phyloP scores from a whole-genome alignment of 148 eudicot genomes.

The Vaccinium myrtillus region DNA sequence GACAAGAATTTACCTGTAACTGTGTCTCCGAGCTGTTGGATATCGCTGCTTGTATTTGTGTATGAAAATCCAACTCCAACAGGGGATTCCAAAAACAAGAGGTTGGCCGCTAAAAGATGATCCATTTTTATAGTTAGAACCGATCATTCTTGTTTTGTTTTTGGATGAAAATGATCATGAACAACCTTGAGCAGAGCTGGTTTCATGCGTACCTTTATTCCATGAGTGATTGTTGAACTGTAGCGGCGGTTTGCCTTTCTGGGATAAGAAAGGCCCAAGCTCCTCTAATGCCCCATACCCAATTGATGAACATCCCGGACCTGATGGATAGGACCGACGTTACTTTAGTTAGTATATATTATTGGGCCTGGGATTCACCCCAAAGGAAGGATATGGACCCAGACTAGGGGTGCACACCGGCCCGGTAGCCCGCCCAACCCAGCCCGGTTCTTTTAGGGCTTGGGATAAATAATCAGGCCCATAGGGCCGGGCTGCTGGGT shows the following conservation, averaged over 20 bases:
- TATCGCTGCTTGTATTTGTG: slow-evolving; percentile 67
- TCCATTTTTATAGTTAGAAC: not conserved
- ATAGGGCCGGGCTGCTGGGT: too few relatives aligned
- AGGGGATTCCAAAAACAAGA: slow-evolving; percentile 80
- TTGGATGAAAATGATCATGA: not conserved
- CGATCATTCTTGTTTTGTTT: not conserved
- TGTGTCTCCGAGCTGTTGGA: slow-evolving; percentile 62
- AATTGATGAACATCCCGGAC: slow-evolving; percentile 88
- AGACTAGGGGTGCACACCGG: too few relatives aligned
- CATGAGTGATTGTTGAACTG: slow-evolving; percentile 61
- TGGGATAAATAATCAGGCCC: too few relatives aligned
- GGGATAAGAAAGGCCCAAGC: slow-evolving; percentile 69
- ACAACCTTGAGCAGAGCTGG: not conserved
- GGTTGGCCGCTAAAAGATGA: slow-evolving; percentile 58
- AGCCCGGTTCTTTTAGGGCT: too few relatives aligned
- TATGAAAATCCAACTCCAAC: slow-evolving; percentile 91
- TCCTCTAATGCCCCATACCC: slow-evolving; percentile 76
- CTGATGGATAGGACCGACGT: slow-evolving; percentile 27
- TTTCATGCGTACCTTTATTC: slow-evolving; percentile 55
- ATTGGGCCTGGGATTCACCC: too few relatives aligned
- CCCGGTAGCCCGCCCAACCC: too few relatives aligned
- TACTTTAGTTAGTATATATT: too few relatives aligned
- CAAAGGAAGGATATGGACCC: too few relatives aligned
- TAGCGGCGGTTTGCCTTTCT: slow-evolving; percentile 47
- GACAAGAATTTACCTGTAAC: slow-evolving; percentile 39